Conservation (phyloP, 2,329 filamentous ascomycete species). For the Nemania sp. region DNA sequence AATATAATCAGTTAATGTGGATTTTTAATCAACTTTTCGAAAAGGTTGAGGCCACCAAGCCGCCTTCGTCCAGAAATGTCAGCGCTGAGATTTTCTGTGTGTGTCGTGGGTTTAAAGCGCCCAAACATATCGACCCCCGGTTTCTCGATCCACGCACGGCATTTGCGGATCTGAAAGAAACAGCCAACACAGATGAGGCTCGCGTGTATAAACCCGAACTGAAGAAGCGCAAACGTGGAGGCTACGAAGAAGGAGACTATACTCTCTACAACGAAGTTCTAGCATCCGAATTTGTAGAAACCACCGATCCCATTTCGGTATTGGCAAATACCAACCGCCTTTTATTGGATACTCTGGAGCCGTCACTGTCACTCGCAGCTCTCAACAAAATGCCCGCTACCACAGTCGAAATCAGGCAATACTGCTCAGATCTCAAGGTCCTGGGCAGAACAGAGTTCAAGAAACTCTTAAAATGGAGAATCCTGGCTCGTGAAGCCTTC, state of each 20-base stretch:
- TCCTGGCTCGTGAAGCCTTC: conserved; percentile 88
- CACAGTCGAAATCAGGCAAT: conserved; percentile 76
- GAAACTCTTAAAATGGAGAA: conserved; percentile 82
- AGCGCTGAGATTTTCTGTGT: conserved; percentile 99
- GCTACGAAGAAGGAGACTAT: conserved; percentile 96
- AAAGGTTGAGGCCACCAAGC: conserved; percentile 96
- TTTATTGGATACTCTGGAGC: conserved; percentile 77
- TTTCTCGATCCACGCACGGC: conserved; percentile 89
- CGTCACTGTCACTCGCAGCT: conserved; percentile 85
- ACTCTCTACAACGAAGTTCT: conserved; percentile 88
- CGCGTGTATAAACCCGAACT: conserved; percentile 97
- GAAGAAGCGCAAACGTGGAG: conserved; percentile 96
- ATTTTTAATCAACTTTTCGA: conserved; percentile 96
- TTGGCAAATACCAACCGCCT: conserved; percentile 84
- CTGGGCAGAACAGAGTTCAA: conserved; percentile 95
- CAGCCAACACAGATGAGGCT: conserved; percentile 91
- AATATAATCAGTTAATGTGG: conserved; percentile 93
- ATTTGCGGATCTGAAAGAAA: conserved; percentile 87
- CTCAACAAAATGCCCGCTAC: conserved; percentile 86
- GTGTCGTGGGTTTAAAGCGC: conserved; percentile 91
- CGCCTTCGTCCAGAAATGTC: conserved; percentile 91
- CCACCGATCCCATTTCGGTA: conserved; percentile 88
- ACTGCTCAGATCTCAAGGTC: conserved; percentile 84
- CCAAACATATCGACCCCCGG: conserved; percentile 88
- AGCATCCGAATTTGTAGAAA: conserved; percentile 93